Base-by-base conservation (phyloP, 2,329 filamentous ascomycete species). In the Pyricularia sp. region DNA sequence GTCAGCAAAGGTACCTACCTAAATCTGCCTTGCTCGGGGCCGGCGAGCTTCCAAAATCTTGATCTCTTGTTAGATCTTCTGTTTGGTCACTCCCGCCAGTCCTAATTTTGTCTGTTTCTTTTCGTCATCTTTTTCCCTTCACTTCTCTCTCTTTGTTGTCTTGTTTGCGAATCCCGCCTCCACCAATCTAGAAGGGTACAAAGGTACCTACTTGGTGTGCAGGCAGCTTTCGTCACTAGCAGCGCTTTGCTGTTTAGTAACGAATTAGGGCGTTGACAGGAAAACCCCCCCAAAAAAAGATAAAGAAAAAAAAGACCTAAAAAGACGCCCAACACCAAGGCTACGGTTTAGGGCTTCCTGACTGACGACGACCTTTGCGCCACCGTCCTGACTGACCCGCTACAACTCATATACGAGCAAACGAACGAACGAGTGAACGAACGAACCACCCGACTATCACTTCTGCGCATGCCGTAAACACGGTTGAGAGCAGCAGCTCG, bases 321-420 rank as follows among this genome's bases (percentile, higher is more conserved):
- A 31, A 60, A 28, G 24, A 24, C 24, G 40, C 40, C 40, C 19
- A 49, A 49, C 16, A 49, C 40, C 40, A 49, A 49, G 19, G 40
- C 40, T 49, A 49, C 40, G 40, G 10, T 49, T 49, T 49, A 40
- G 33, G 33, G 33, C 33, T 40, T 40, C 12, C 33, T 16, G 12
- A 40, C 33, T 40, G 33, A 40, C 33, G 33, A 40, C 19, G 40
- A 19, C 40, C 40, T 19, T 49, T 49, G 40, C 40, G 81, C 40
- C 40, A 49, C 40, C 40, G 40, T 49, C 40, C 19, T 49, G 40
- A 49, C 26, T 26, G 26, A n/a, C 19, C 40, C 40, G 2, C n/a
- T 49, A 19, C 40, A 49, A 49, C 10, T 49, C 40, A 49, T 5
- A 19, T 49, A n/a, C 40, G 40, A 33, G 31, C 31, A 9, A 33